Percentiles rank a stretch among this genome's conserved stretches.
These are phyloP conservation scores for Xerocomellus amylosporus DNA, from an alignment of 768 basidiomycete genomes.

Conservation along the genomic window DNA sequence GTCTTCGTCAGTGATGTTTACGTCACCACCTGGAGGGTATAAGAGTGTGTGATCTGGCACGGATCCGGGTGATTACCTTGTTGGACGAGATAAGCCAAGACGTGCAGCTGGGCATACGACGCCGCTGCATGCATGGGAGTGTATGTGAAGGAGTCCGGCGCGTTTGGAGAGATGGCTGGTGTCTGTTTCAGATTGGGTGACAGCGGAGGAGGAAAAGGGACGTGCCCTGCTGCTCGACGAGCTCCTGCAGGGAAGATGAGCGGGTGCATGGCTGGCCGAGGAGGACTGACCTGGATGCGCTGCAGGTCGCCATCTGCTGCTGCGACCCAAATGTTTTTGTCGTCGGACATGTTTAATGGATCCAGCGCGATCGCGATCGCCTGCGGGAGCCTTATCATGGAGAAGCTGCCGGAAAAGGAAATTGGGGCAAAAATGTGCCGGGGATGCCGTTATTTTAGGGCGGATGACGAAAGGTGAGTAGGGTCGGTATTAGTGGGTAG, in stretches of 20 bases:
- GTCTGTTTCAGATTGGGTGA: constrained; percentile 31
- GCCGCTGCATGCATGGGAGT: constrained; percentile 95
- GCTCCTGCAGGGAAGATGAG: constrained; percentile 39
- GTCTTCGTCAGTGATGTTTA: constrained; percentile 82
- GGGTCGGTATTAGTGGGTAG: background rate
- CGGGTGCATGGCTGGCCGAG: background rate
- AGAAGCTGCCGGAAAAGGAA: constrained; percentile 27
- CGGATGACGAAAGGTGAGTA: background rate
- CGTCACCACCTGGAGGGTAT: constrained; percentile 64
- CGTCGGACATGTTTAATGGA: constrained; percentile 30
- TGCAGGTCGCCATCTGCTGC: constrained; percentile 84
- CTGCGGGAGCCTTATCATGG: constrained; percentile 9
- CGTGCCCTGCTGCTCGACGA: constrained; percentile 59
- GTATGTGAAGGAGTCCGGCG: constrained; percentile 69
- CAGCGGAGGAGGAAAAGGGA: constrained; percentile 24
- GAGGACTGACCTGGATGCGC: constrained; percentile 63
- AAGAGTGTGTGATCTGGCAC: background rate
- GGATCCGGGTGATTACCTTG: constrained; percentile 43
- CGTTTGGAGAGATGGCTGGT: constrained; percentile 65
- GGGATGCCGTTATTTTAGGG: constrained; percentile 12
- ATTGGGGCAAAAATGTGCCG: constrained; percentile 17
- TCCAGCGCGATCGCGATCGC: constrained; percentile 20
- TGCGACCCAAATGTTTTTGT: constrained; percentile 87
- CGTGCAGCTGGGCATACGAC: constrained; percentile 77
- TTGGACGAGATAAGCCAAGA: constrained; percentile 76